These are phyloP conservation scores for Leishmania guyanensis DNA, from an alignment of 208 protist genomes.

Conservation along the genomic window DNA sequence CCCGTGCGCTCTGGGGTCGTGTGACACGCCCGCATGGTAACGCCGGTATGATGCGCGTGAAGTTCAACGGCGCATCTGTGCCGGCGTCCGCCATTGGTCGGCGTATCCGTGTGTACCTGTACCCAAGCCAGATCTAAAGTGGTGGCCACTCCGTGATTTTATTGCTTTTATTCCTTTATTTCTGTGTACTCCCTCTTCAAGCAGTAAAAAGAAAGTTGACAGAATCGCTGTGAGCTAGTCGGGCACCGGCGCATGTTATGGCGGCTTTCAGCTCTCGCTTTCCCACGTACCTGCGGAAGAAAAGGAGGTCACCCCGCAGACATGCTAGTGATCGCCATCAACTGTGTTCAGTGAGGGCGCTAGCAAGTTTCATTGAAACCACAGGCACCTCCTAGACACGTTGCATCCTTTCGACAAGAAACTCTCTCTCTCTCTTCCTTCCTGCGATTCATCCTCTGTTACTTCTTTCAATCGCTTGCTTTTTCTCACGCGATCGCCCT, in stretches of 20 bases:
- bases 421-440: neutral
- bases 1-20: constrained; percentile 98
- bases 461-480: neutral
- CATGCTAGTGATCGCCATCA: neutral
- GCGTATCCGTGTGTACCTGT: constrained; percentile 97
- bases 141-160: constrained; percentile 4
- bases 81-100: constrained; percentile 96
- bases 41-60: constrained; percentile 96
- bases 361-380: neutral
- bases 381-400: neutral
- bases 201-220: neutral
- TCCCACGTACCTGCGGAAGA: neutral
- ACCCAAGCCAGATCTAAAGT: constrained; percentile 97
- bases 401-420: neutral
- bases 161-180: constrained; percentile 19
- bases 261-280: neutral
- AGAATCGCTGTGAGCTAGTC: neutral
- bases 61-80: constrained; percentile 96
- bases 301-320: neutral
- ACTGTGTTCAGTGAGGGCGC: neutral
- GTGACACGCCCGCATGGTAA: constrained; percentile 98
- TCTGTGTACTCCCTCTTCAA: neutral
- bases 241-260: neutral
- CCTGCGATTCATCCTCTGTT: neutral
- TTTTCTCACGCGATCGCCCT: neutral